These are phyloP conservation scores for Gentiana dahurica DNA, from an alignment of 257 asterid genomes.

Conservation along the genomic window DNA sequence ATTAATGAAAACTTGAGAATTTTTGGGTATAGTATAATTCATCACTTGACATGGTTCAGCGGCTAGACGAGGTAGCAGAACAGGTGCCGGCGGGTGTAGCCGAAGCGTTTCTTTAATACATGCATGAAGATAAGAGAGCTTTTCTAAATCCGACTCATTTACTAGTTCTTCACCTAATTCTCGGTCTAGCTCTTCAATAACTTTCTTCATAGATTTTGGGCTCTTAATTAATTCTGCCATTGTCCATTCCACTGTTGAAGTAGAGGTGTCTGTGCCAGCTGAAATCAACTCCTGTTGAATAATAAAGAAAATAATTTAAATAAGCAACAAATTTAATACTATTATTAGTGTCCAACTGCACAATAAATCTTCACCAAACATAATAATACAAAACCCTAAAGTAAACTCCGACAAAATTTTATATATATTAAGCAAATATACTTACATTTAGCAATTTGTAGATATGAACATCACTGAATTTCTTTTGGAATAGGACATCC, in stretches of 20 bases:
- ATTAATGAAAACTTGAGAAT: constrained; percentile 20
- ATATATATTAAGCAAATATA: neutral
- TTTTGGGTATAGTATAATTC: constrained; percentile 24
- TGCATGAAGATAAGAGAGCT: constrained; percentile 27
- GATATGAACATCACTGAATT: constrained; percentile 24
- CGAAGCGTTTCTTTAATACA: constrained; percentile 36
- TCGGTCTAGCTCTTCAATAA: constrained; percentile 14
- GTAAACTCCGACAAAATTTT: too few species aligned
- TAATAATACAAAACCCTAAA: too few species aligned
- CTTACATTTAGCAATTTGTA: constrained; percentile 28
- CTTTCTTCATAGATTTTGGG: constrained; percentile 17
- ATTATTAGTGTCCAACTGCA: too few species aligned
- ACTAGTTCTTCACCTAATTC: constrained; percentile 8
- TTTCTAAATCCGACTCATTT: neutral
- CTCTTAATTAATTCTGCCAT: constrained; percentile 23
- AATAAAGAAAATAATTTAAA: too few species aligned
- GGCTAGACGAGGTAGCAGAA: constrained; percentile 27
- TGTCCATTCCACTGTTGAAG: constrained; percentile 27
- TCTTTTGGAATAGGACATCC: constrained; percentile 18
- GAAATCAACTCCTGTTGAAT: constrained; percentile 16
- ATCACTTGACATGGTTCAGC: constrained; percentile 22
- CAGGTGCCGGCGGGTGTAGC: constrained; percentile 43
- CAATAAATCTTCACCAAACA: too few species aligned
- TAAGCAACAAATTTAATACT: too few species aligned
- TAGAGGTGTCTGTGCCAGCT: constrained; percentile 39